Percentiles rank a stretch among this genome's conserved stretches.
Evolutionary conservation across 2,329 filamentous ascomycete genomes (phyloP).

Genomic region (Exophiala sp.): DNA sequence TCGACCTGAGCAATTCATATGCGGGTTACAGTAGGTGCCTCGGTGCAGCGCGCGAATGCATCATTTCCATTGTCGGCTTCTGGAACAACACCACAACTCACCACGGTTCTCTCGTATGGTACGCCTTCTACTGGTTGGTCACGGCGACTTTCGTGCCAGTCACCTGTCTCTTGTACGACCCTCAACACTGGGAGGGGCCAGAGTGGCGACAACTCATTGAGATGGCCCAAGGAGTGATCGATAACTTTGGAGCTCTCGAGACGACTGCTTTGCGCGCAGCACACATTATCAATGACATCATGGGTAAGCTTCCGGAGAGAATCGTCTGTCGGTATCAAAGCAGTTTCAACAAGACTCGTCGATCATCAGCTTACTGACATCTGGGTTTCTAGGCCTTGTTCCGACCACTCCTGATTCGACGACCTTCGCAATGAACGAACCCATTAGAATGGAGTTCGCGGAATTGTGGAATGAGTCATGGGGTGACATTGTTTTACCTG

Average conservation of each 20-base stretch:
- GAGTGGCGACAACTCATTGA: background rate
- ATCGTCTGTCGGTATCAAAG: background rate
- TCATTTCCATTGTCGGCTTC: constrained; percentile 26
- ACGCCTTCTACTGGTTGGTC: constrained; percentile 28
- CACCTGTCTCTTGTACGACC: constrained; percentile 27
- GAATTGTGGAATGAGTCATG: constrained; percentile 6
- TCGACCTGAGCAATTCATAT: constrained; percentile 13
- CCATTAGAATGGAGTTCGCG: constrained; percentile 6
- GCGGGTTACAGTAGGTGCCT: constrained; percentile 14
- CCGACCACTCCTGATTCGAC: constrained; percentile 1
- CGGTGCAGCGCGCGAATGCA: constrained; percentile 25
- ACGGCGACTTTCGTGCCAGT: constrained; percentile 29
- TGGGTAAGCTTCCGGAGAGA: background rate
- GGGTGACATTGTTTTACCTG: background rate
- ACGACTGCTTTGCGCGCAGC: background rate
- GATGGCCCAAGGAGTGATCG: background rate
- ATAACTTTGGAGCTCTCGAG: background rate
- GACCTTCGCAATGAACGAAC: constrained; percentile 4
- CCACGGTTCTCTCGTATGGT: constrained; percentile 25
- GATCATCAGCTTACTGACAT: background rate
- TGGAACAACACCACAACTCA: constrained; percentile 23
- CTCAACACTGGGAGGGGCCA: background rate
- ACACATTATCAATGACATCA: constrained; percentile 1
- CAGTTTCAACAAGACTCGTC: background rate
- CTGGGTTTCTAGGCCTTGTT: background rate